Evolutionary conservation across 2,329 filamentous ascomycete species (phyloP), one percentile per base, ranked within the genome.

Genomic region (Byssothecium circinans): DNA sequence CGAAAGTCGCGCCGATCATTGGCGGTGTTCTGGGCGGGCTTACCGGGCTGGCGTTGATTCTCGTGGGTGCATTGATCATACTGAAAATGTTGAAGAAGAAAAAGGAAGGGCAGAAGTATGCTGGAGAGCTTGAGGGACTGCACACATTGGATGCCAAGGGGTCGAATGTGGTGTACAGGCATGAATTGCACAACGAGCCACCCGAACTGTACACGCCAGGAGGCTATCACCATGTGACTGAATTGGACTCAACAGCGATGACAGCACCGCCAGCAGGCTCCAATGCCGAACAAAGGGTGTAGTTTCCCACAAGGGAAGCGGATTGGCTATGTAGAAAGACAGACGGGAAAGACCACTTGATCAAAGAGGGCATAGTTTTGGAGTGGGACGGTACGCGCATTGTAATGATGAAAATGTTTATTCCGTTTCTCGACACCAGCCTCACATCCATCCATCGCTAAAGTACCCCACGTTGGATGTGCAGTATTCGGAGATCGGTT

Each of bases 11-110:
- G 7, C 32, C 39, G 6, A 47, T 47, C n/a, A 38, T 38, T 11
- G 45, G 36, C 4, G 38, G 45, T 17, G 32, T 47, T 8, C 20
- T 47, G 17, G 45, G 38, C 11, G 32, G 20, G 3, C 25, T 47
- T 4, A 22, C 42, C 1, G 45, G 30, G 6, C 5, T 42, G 1
- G 45, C 45, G 22, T 10, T 38, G 6, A 19, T 47, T 15, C 45
- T 47, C 10, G 45, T 39, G 8, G 38, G 38, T 22, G 32, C 36
- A 34, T 5, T 32, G 5, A 7, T 12, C 14, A 32, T 32, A 4
- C 14, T 32, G 6, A n/a, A n/a, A 14, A 32, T 5, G 4, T n/a
- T 32, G 6, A 32, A 14, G 29, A 32, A 32, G 14, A 32, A 32
- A 12, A 32, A 32, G 14, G 29, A 32, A 32, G 29, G 5, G 6